Evolutionary conservation across 140 eudicot species (phyloP).

Genomic region (Anethum foeniculum): DNA sequence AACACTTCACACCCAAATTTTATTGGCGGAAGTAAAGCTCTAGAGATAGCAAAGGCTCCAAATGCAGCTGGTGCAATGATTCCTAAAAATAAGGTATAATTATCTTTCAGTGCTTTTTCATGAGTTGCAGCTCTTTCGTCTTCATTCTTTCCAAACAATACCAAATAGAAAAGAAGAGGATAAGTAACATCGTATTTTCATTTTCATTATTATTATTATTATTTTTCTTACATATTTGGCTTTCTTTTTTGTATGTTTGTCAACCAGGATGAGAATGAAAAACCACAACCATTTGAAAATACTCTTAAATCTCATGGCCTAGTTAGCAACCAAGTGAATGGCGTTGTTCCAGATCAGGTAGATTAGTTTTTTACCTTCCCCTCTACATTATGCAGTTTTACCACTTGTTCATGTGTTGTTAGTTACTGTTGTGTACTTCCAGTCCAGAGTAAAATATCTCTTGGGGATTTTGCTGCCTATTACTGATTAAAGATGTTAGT

Average conservation of each 20-base stretch:
- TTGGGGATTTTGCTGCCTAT: neutral
- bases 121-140: neutral
- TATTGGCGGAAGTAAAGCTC: constrained; percentile 93
- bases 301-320: constrained; percentile 59
- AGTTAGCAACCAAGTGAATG: constrained; percentile 61
- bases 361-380: neutral
- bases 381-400: neutral
- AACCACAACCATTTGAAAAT: constrained; percentile 62
- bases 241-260: constrained; percentile 7
- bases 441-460: neutral
- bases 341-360: constrained; percentile 75
- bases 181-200: neutral
- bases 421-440: neutral
- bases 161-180: neutral
- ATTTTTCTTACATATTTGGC: neutral
- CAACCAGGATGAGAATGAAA: constrained; percentile 74
- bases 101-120: neutral
- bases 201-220: neutral
- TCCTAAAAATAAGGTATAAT: constrained; percentile 56
- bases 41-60: constrained; percentile 63
- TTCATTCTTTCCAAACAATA: neutral
- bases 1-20: constrained; percentile 96
- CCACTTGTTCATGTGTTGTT: neutral
- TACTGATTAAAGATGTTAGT: neutral
- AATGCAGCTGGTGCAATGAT: constrained; percentile 33